These are phyloP conservation scores for Apium graveolens DNA, from an alignment of 129 eudicot genomes.

Conservation along the genomic window DNA sequence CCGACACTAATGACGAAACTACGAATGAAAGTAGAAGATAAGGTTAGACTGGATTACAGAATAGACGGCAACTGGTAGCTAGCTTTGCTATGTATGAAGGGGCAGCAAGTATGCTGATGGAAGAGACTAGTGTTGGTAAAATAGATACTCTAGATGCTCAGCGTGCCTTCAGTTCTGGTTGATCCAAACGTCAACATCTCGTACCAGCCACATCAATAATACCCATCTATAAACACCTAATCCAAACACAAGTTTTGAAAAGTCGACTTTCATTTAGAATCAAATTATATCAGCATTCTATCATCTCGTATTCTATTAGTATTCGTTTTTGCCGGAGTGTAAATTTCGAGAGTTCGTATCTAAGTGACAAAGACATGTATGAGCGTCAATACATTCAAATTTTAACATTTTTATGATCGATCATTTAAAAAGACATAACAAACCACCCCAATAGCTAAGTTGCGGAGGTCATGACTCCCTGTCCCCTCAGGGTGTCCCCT, in stretches of 20 bases:
- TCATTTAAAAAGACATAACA: too few species aligned
- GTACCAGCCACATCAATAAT: not conserved
- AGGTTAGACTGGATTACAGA: too few species aligned
- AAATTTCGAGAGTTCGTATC: not conserved
- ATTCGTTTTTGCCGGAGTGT: not conserved
- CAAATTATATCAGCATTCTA: not conserved
- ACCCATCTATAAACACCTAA: not conserved
- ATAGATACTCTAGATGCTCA: not conserved
- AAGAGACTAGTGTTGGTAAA: not conserved
- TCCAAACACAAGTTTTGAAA: not conserved
- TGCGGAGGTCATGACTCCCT: too few species aligned
- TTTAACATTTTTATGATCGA: too few species aligned
- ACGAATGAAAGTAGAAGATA: too few species aligned
- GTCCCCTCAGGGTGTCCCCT: too few species aligned
- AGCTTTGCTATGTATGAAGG: not conserved
- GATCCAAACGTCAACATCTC: not conserved
- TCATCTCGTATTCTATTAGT: not conserved
- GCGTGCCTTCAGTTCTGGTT: not conserved
- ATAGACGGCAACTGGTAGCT: not conserved
- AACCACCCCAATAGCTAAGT: too few species aligned
- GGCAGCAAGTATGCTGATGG: not conserved
- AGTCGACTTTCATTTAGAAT: not conserved
- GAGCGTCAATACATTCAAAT: too few species aligned
- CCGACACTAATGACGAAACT: too few species aligned
- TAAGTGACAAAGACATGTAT: not conserved